A percentile compares a stretch with the other conserved stretches of the same genome.
Conservation (phyloP, 1,139 yeast species). For the Magnusiomyces ingens region DNA sequence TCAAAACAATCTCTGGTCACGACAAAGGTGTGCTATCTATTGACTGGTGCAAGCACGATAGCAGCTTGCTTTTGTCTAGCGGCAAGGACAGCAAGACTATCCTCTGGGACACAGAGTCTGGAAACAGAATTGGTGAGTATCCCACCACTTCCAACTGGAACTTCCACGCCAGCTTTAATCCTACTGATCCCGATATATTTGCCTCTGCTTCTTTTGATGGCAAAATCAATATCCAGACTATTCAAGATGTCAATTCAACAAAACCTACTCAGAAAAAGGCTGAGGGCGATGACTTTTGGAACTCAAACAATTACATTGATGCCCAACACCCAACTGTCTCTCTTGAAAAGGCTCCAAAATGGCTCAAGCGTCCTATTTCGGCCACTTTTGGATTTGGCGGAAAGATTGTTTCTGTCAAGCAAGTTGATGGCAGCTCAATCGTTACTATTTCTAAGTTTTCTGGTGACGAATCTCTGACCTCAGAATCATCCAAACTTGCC, state of each 20-base stretch:
- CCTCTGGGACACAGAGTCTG: conserved; percentile 82
- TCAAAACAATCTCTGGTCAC: conserved; percentile 68
- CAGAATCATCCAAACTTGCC: conserved; percentile 42
- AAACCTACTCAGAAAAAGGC: conserved; percentile 20
- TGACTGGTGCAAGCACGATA: conserved; percentile 91
- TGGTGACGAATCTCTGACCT: conserved; percentile 33
- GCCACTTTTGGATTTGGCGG: conserved; percentile 95
- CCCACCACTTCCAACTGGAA: conserved; percentile 95
- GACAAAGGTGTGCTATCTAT: conserved; percentile 80
- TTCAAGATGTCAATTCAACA: conserved; percentile 58
- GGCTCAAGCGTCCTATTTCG: conserved; percentile 73
- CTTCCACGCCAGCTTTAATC: conserved; percentile 81
- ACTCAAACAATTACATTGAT: conserved; percentile 56
- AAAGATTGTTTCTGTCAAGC: conserved; percentile 58
- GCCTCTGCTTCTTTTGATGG: conserved; percentile 95
- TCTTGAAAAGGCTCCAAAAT: conserved; percentile 74
- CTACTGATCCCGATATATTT: conserved; percentile 79
- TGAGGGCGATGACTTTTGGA: conserved; percentile 66
- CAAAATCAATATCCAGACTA: conserved; percentile 70
- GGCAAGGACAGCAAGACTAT: conserved; percentile 87
- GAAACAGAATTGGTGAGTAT: conserved; percentile 70
- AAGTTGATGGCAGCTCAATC: conserved; percentile 35
- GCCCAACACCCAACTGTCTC: conserved; percentile 59
- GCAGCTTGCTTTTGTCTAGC: conserved; percentile 69
- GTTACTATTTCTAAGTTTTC: conserved; percentile 48